Conservation (phyloP, 2,329 filamentous ascomycete species). For the Fusarium piperis region DNA sequence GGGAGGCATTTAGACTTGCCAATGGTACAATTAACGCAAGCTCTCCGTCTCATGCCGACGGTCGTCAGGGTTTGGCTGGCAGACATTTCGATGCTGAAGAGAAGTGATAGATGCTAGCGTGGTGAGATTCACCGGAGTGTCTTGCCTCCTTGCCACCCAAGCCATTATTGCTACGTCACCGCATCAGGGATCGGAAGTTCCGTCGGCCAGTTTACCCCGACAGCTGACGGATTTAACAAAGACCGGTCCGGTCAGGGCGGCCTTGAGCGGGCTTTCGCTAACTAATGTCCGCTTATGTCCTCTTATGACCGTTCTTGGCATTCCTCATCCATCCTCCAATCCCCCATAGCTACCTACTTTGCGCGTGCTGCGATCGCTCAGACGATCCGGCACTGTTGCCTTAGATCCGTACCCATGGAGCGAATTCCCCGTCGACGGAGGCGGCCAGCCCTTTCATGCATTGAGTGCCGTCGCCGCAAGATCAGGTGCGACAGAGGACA, state of each 20-base stretch:
- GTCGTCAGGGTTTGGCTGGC: neutral
- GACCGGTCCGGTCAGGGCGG: neutral
- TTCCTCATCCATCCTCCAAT: neutral
- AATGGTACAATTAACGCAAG: constrained; percentile 23
- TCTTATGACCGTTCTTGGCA: neutral
- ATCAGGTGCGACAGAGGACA: constrained; percentile 35
- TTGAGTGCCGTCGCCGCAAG: constrained; percentile 19
- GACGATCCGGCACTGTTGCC: neutral
- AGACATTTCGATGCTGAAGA: neutral
- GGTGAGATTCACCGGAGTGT: neutral
- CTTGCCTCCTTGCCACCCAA: neutral
- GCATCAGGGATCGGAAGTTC: neutral
- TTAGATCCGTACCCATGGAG: neutral
- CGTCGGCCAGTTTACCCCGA: neutral
- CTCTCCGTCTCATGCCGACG: constrained; percentile 15
- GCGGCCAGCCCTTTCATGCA: neutral
- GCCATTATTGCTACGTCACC: neutral
- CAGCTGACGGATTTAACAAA: neutral
- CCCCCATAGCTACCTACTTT: neutral
- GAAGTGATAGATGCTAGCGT: neutral
- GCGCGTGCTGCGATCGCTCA: neutral
- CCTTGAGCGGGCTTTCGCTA: neutral
- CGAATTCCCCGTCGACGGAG: neutral
- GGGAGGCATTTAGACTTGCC: constrained; percentile 27
- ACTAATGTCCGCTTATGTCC: neutral